Conservation (phyloP, 352 stramenopile genomes). For the Phytophthora niederhauseri region DNA sequence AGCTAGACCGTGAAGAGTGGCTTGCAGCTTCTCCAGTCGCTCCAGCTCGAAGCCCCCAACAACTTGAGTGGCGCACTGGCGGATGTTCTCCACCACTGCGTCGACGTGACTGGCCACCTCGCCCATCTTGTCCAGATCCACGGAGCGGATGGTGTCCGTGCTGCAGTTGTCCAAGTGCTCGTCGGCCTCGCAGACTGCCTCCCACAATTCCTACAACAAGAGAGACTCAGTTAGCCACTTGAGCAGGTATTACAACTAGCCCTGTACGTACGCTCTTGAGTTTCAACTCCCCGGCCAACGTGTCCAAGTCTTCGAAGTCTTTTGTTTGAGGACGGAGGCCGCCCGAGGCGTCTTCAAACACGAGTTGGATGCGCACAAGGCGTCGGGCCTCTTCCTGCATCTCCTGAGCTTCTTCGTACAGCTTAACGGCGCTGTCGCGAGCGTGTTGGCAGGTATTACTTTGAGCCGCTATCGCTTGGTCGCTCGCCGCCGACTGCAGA, state of each 20-base stretch:
- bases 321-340: slow-evolving; percentile 33
- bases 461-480: slow-evolving; percentile 40
- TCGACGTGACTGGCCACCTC: slow-evolving; percentile 27
- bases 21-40: slow-evolving; percentile 46
- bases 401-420: slow-evolving; percentile 38
- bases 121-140: slow-evolving; percentile 53
- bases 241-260: neutral
- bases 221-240: neutral
- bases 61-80: slow-evolving; percentile 11
- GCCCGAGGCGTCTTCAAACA: slow-evolving; percentile 48
- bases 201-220: slow-evolving; percentile 53
- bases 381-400: slow-evolving; percentile 33
- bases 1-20: slow-evolving; percentile 48
- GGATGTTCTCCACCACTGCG: slow-evolving; percentile 28
- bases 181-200: slow-evolving; percentile 54
- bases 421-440: slow-evolving; percentile 22
- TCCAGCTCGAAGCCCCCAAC: slow-evolving; percentile 34
- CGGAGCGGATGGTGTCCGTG: slow-evolving; percentile 41
- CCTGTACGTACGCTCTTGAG: slow-evolving; percentile 51
- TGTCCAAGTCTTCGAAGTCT: slow-evolving; percentile 45
- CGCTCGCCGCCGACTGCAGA: slow-evolving; percentile 36
- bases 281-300: slow-evolving; percentile 45
- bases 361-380: slow-evolving; percentile 44
- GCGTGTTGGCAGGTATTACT: slow-evolving; percentile 43
- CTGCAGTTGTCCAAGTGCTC: slow-evolving; percentile 46